phyloP scores from a whole-genome alignment of 495 filamentous ascomycete genomes.

The Trichocladium antarcticum region DNA sequence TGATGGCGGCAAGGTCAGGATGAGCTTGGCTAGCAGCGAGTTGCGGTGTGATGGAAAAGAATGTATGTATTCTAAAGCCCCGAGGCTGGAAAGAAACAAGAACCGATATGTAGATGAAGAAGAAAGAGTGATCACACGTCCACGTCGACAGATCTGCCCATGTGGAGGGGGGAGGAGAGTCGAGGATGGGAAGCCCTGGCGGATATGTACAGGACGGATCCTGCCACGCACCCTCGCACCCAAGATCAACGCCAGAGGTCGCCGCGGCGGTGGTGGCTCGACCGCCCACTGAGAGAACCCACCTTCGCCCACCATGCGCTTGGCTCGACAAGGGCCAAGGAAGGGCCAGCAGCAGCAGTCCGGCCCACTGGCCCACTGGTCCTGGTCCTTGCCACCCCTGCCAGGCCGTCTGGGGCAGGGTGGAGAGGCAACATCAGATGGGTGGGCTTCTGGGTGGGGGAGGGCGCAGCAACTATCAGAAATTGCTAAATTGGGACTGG shows the following conservation, averaged over 20 bases:
- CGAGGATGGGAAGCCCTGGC: conserved; percentile 37
- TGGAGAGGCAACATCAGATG: conserved; percentile 39
- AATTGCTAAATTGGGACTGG: conserved; percentile 27
- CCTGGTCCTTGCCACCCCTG: conserved; percentile 18
- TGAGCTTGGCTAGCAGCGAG: conserved; percentile 11
- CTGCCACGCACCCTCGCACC: neutral
- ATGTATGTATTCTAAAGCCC: conserved; percentile 37
- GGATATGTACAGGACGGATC: conserved; percentile 35
- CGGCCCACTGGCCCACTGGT: conserved; percentile 11
- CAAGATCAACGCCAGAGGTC: conserved; percentile 10
- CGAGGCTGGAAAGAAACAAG: conserved; percentile 39
- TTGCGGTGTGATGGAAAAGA: conserved; percentile 35
- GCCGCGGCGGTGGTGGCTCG: conserved; percentile 24
- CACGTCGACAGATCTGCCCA: conserved; percentile 41
- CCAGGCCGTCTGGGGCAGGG: conserved; percentile 40
- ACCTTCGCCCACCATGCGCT: conserved; percentile 26
- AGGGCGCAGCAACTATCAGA: conserved; percentile 27
- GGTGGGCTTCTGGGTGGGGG: conserved; percentile 22
- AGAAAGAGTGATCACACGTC: conserved; percentile 39
- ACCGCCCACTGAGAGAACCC: conserved; percentile 10
- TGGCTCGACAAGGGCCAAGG: conserved; percentile 35
- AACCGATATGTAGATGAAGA: conserved; percentile 42
- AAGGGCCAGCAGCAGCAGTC: conserved; percentile 18
- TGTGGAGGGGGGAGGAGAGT: conserved; percentile 30
- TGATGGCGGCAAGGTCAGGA: conserved; percentile 4